These are phyloP conservation scores for Microascus cirrosus DNA, from an alignment of 2,329 filamentous ascomycete species.

Conservation along the genomic window DNA sequence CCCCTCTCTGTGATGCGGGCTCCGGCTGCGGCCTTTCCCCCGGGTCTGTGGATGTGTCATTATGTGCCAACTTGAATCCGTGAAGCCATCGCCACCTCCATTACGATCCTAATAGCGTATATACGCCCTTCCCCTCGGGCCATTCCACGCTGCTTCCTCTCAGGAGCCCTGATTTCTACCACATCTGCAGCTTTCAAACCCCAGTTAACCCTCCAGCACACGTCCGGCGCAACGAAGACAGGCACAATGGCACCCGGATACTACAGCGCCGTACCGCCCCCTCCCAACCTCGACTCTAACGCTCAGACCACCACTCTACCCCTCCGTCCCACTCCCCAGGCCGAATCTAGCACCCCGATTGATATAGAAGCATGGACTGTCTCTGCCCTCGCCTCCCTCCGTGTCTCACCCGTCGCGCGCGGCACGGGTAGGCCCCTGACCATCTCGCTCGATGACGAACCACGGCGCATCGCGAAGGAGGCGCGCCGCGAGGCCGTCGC, in stretches of 20 bases:
- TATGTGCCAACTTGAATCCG: not conserved
- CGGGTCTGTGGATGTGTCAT: not conserved
- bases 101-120: not conserved
- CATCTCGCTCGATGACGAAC: constrained; percentile 61
- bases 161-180: not conserved
- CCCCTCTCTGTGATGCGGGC: not conserved
- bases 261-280: constrained; percentile 40
- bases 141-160: not conserved
- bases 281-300: constrained; percentile 21
- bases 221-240: not conserved
- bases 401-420: constrained; percentile 41
- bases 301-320: constrained; percentile 9
- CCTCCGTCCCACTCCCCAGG: not conserved
- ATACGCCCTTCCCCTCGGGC: not conserved
- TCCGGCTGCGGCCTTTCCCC: too few species aligned
- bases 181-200: not conserved
- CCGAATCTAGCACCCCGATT: constrained; percentile 15
- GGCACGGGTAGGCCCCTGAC: constrained; percentile 54
- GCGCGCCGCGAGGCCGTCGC: not conserved
- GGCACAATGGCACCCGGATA: constrained; percentile 11
- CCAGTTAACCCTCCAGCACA: not conserved
- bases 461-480: not conserved
- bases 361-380: constrained; percentile 61
- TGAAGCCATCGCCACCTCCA: not conserved
- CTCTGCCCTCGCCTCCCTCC: constrained; percentile 42